These are phyloP conservation scores for Gaillardinia entomophila DNA, from an alignment of 805 yeast genomes.

Conservation along the genomic window DNA sequence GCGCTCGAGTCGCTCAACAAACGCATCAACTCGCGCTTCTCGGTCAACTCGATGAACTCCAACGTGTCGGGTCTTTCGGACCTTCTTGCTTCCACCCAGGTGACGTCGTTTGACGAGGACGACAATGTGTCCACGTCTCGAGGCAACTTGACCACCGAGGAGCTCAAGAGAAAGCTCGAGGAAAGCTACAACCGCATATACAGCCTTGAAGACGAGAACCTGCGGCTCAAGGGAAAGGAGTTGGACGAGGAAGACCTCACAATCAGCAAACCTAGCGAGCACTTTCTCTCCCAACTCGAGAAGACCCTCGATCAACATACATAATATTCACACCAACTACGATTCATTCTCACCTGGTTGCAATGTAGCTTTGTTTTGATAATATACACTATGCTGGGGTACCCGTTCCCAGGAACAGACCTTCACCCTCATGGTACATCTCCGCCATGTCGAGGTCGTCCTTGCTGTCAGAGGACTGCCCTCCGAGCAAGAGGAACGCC, in stretches of 20 bases:
- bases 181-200: slow-evolving; percentile 34
- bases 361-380: too few relatives aligned
- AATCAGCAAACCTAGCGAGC: background rate
- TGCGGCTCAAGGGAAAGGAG: slow-evolving; percentile 10
- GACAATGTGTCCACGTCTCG: slow-evolving; percentile 7
- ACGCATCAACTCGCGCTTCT: slow-evolving; percentile 48
- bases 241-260: slow-evolving; percentile 1
- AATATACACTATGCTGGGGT: background rate
- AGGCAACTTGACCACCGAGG: slow-evolving; percentile 22
- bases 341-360: too few relatives aligned
- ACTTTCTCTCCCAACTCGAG: slow-evolving; percentile 14
- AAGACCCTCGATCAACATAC: slow-evolving; percentile 5
- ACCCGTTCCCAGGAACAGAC: background rate
- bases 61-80: slow-evolving; percentile 43
- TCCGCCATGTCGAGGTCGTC: slow-evolving; percentile 8
- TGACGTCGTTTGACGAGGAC: slow-evolving; percentile 26
- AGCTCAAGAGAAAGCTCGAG: slow-evolving; percentile 28
- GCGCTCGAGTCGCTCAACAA: slow-evolving; percentile 32
- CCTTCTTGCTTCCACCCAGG: slow-evolving; percentile 42
- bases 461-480: slow-evolving; percentile 9
- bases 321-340: too few relatives aligned
- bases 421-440: slow-evolving; percentile 17
- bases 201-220: slow-evolving; percentile 24
- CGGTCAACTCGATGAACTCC: slow-evolving; percentile 45
- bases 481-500: slow-evolving; percentile 37